Conservation (phyloP, 441 rosid genomes). For the Rhodomyrtus psidioides region DNA sequence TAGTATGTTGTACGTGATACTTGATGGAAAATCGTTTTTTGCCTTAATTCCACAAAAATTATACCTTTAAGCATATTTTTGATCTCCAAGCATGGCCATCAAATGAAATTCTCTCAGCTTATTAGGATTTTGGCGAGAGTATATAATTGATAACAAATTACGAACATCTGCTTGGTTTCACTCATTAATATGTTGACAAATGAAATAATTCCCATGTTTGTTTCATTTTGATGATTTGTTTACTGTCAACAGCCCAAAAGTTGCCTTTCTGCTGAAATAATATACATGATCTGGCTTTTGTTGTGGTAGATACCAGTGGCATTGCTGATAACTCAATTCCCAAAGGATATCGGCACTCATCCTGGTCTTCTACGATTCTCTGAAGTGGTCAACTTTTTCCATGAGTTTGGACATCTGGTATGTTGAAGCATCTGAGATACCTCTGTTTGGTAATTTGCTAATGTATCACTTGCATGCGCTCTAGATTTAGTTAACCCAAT, state of each 20-base stretch:
- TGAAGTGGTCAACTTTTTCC: constrained; percentile 88
- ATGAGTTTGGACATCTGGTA: constrained; percentile 98
- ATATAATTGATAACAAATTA: neutral
- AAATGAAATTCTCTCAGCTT: neutral
- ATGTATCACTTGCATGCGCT: neutral
- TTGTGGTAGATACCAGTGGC: constrained; percentile 64
- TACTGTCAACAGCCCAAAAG: neutral
- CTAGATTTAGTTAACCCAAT: neutral
- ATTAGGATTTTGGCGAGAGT: neutral
- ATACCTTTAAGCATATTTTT: neutral
- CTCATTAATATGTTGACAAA: neutral
- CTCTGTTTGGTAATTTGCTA: neutral
- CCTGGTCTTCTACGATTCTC: constrained; percentile 68
- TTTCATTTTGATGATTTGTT: neutral
- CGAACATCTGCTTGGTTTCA: neutral
- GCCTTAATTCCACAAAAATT: neutral
- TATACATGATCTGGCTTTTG: neutral
- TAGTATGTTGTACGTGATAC: neutral
- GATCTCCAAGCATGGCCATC: neutral
- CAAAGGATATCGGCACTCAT: constrained; percentile 35
- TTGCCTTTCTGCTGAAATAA: neutral
- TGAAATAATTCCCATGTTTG: neutral
- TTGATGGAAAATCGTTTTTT: neutral
- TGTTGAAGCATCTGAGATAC: constrained; percentile 14
- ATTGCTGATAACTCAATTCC: constrained; percentile 65